Evolutionary conservation across 768 basidiomycete genomes (phyloP), one percentile per base, ranked within the genome.

Genomic region (Bullera alba): DNA sequence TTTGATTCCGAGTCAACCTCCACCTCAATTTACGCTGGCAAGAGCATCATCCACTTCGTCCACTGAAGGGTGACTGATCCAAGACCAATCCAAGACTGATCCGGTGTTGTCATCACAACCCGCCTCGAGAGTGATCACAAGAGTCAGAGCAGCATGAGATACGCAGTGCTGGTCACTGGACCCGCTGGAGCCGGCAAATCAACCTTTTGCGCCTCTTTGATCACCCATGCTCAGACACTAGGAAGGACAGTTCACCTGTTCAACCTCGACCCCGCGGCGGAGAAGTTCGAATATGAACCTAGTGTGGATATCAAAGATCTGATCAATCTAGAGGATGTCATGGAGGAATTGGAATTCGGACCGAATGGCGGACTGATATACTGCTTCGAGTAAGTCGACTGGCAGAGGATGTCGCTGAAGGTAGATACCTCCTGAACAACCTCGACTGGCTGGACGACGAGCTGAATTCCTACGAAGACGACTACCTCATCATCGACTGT

Each of bases 361-460:
- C 95, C 95, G 0, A 99, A 99, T 63, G 95, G 95, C 8, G 95
- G 92, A 3, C 77, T 99, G 46, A 82, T 99, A 50, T 96, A 96
- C 70, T 97, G 95, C 76, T 99, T 99, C 73, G 95, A 99, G 95
- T 97, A 80, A 84, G 90, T 64, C 28, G 42, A 14, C 6, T 28
- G 8, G 22, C 42, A 19, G 12, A 6, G 14, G 25, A 6, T 43
- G 8, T 10, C 23, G 42, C 22, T 14, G 28, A 7, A 14, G 27
- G 7, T 57, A 99, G 95, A 72, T 97, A 97, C 77, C 79, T 99
- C 47, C 74, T 95, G 58, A 82, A 97, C 69, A 95, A 99, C 66
- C 86, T 99, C 76, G 95, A 97, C 72, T 99, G 95, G 95, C 77
- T 97, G 26, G 87, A 95, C 61, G 93, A 97, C 67, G 87, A 93